Evolutionary conservation across 2,329 filamentous ascomycete species (phyloP), one percentile per base, ranked within the genome.

Genomic region (Fusarium decemcellulare): DNA sequence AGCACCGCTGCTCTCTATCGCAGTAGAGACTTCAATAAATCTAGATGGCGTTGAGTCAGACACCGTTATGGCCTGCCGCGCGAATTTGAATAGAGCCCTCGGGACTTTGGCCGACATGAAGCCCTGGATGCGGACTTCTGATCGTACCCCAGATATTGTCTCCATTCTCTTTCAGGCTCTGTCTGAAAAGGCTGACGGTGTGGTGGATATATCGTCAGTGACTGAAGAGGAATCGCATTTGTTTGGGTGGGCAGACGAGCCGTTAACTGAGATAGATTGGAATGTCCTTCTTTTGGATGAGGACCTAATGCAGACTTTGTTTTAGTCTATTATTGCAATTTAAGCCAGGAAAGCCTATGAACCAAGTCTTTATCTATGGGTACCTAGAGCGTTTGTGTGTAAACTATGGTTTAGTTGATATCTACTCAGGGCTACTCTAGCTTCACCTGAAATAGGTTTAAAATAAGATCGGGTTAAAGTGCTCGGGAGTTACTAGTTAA

Each of bases 1-100:
- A 50, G 74, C 77, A 3, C 76, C 75, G 10, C 61, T 78, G 3
- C 65, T 78, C 15, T 70, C 74, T 34, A 72, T 78, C 32, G 72
- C 76, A 23, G 73, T 77, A 29, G 73, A 77, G 34, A 62, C 9
- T 4, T 47, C 53, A 30, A 40, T 34, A 29, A 51, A 48, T 14
- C 23, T 39, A 10, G 32, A 15, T 3, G 27, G 47, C n/a, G 29
- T 37, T 23, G 53, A 37, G 23, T 39, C 46, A 6, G 59, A 62
- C 11, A 34, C 30, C 27, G 30, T 52, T 9, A 27, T 47, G 23
- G 16, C 47, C 16, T 62, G 59, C 29, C 42, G 50, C 16, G 16
- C 46, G 30, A 62, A 36, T 43, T 40, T 62, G 37, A 58, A 52
- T 27, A 62, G 58, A 18, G 59, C 53, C 6, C 47, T 62, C 4